Percentiles rank a stretch among this genome's conserved stretches.
phyloP scores from a whole-genome alignment of 139 green algal genomes.

The Asterochloris erici region DNA sequence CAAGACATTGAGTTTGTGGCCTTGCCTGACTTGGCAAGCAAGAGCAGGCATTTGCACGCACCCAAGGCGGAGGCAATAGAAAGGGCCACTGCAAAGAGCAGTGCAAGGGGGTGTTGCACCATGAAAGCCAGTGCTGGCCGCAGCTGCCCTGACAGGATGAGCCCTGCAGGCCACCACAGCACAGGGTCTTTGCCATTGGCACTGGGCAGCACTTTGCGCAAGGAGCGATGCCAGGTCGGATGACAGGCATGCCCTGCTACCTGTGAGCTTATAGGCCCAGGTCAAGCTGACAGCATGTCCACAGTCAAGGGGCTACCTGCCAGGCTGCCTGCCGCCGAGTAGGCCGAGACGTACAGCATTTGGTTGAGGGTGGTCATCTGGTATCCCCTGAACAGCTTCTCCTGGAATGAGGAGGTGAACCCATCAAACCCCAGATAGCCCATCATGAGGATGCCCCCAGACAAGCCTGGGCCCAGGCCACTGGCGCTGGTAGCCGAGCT shows the following conservation, averaged over 20 bases:
- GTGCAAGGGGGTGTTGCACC: constrained; percentile 42
- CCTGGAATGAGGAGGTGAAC: constrained; percentile 95
- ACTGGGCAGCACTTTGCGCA: too few species aligned
- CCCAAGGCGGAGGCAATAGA: constrained; percentile 50
- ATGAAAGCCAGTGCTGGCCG: constrained; percentile 58
- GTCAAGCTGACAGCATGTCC: too few species aligned
- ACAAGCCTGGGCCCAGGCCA: neutral
- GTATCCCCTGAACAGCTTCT: constrained; percentile 92
- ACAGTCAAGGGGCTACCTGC: constrained; percentile 3
- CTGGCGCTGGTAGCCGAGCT: too few species aligned
- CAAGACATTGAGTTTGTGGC: neutral
- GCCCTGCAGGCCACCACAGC: constrained; percentile 31
- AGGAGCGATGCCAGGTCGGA: too few species aligned
- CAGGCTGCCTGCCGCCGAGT: constrained; percentile 43
- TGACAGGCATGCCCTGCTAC: too few species aligned
- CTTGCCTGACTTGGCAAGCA: neutral
- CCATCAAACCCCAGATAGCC: constrained; percentile 94
- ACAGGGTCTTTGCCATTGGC: too few species aligned
- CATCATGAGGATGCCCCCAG: constrained; percentile 16
- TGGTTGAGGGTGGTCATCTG: constrained; percentile 96
- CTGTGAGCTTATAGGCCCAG: too few species aligned
- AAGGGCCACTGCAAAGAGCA: constrained; percentile 53
- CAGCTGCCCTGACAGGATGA: constrained; percentile 57
- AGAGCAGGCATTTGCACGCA: neutral
- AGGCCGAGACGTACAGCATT: constrained; percentile 76